A percentile compares a stretch with the other conserved stretches of the same genome.
phyloP scores from a whole-genome alignment of 306 rosid species.

The Pyrus bretschneideri region DNA sequence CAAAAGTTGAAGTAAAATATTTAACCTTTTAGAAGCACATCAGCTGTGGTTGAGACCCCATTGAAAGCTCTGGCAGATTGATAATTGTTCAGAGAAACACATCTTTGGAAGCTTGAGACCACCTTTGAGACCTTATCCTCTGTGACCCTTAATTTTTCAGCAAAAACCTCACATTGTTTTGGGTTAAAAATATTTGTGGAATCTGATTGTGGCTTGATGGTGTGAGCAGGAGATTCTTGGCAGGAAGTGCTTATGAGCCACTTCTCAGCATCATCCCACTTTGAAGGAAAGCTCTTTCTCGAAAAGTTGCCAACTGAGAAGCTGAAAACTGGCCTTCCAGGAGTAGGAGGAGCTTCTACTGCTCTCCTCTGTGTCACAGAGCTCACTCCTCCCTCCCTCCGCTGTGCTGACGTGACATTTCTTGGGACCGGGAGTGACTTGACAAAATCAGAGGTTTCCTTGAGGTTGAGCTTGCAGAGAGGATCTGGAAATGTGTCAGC shows the following conservation, averaged over 20 bases:
- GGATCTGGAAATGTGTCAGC: slow-evolving; percentile 68
- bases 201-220: slow-evolving; percentile 31
- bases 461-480: slow-evolving; percentile 82
- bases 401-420: slow-evolving; percentile 36
- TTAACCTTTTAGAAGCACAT: slow-evolving; percentile 71
- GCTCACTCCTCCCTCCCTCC: slow-evolving; percentile 34
- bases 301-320: slow-evolving; percentile 56
- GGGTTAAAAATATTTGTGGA: slow-evolving; percentile 28
- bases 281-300: slow-evolving; percentile 78
- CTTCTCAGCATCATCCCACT: slow-evolving; percentile 99
- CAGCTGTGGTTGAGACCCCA: slow-evolving; percentile 47
- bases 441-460: slow-evolving; percentile 93
- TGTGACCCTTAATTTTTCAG: slow-evolving; percentile 59
- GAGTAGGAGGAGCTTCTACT: slow-evolving; percentile 71
- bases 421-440: slow-evolving; percentile 69
- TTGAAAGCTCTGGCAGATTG: slow-evolving; percentile 33
- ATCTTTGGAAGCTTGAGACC: slow-evolving; percentile 38
- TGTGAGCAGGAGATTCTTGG: slow-evolving; percentile 83
- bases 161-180: slow-evolving; percentile 42
- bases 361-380: slow-evolving; percentile 42
- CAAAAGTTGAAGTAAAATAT: slow-evolving; percentile 27
- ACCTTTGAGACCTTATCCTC: slow-evolving; percentile 56
- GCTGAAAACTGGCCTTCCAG: slow-evolving; percentile 85
- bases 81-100: slow-evolving; percentile 48
- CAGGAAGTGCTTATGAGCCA: slow-evolving; percentile 83